Percentiles rank a stretch among this genome's conserved stretches.
Evolutionary conservation across 2,329 filamentous ascomycete genomes (phyloP).

Genomic region (Fusarium graminum): DNA sequence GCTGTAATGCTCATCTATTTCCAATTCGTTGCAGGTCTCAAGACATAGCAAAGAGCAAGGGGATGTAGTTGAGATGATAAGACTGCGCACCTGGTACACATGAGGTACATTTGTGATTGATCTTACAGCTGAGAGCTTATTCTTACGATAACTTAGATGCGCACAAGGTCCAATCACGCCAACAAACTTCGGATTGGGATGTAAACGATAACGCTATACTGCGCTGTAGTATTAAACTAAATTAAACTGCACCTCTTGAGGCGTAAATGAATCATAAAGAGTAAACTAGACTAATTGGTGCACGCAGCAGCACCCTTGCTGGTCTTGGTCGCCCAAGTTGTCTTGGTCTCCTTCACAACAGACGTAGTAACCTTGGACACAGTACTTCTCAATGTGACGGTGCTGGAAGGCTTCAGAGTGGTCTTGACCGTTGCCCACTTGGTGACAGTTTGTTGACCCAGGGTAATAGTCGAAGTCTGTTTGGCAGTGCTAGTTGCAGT

Average conservation of each 20-base stretch:
- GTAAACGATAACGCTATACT: not conserved
- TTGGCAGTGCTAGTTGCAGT: constrained; percentile 32
- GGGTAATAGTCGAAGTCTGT: constrained; percentile 22
- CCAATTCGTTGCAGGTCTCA: not conserved
- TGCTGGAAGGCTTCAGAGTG: constrained; percentile 42
- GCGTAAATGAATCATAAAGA: constrained; percentile 8
- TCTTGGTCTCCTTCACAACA: constrained; percentile 30
- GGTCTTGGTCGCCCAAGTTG: constrained; percentile 31
- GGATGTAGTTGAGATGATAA: not conserved
- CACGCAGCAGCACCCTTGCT: constrained; percentile 38
- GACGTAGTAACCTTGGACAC: constrained; percentile 36
- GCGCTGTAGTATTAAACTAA: not conserved
- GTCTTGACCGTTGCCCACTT: constrained; percentile 45
- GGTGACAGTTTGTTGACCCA: constrained; percentile 21
- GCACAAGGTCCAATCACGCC: no score
- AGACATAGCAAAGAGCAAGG: not conserved
- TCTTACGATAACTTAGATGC: no score
- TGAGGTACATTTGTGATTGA: no score
- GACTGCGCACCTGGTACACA: no score
- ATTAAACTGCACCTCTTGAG: not conserved
- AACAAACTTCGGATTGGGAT: not conserved
- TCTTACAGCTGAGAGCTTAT: no score
- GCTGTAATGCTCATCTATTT: not conserved
- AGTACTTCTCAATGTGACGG: constrained; percentile 28
- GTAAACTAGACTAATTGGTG: not conserved